These are phyloP conservation scores for Mikania micrantha DNA, from an alignment of 129 eudicot genomes.

Conservation along the genomic window DNA sequence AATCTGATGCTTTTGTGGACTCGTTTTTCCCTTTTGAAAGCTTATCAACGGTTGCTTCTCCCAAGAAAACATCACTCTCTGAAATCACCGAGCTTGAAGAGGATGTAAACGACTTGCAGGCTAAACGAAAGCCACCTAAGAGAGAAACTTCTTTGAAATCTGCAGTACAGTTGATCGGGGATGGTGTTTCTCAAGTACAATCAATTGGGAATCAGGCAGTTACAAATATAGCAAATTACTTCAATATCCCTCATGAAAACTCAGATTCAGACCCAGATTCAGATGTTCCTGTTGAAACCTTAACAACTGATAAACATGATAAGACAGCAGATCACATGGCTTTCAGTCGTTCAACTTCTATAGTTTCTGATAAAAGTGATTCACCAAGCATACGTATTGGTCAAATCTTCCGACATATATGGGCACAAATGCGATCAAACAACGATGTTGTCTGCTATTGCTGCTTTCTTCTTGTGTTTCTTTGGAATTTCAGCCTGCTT, in stretches of 20 bases:
- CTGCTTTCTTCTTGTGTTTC: conserved; percentile 41
- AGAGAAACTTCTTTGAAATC: conserved; percentile 30
- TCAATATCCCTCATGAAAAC: conserved; percentile 42
- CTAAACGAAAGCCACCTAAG: conserved; percentile 12
- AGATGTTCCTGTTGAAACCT: conserved; percentile 14
- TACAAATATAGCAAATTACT: conserved; percentile 40
- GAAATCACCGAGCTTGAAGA: conserved; percentile 41
- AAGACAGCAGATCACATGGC: conserved; percentile 23
- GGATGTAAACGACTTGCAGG: conserved; percentile 7
- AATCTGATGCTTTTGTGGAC: conserved; percentile 28
- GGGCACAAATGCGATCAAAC: conserved; percentile 47
- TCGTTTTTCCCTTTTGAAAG: conserved; percentile 36
- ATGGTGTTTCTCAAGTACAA: conserved; percentile 44
- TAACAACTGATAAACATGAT: conserved; percentile 29
- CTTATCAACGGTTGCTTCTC: conserved; percentile 24
- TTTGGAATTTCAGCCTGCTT: conserved; percentile 55
- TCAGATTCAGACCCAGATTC: conserved; percentile 30
- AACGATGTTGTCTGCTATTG: conserved; percentile 53
- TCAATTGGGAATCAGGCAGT: conserved; percentile 41
- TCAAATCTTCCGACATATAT: conserved; percentile 29
- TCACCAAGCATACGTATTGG: conserved; percentile 23
- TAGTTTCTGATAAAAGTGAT: conserved; percentile 42
- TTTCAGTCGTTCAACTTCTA: conserved; percentile 28
- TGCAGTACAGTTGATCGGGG: conserved; percentile 44
- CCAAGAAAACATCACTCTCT: conserved; percentile 25